These are phyloP conservation scores for Talaromyces amestolkiae DNA, from an alignment of 2,329 filamentous ascomycete species.

Conservation along the genomic window DNA sequence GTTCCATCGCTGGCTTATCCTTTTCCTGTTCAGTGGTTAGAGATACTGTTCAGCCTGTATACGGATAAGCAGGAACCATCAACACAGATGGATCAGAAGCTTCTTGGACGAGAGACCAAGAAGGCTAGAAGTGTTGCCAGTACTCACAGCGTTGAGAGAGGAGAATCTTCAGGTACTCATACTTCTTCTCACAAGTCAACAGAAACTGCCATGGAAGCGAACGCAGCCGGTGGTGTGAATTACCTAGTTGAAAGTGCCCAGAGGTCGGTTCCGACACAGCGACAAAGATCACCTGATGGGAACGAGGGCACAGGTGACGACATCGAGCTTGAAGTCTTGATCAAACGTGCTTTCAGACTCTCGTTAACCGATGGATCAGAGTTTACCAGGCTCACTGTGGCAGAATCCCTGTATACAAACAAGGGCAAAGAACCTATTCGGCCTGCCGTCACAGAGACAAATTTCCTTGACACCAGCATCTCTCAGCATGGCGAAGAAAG, in stretches of 20 bases:
- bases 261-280: neutral
- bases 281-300: neutral
- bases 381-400: neutral
- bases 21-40: neutral
- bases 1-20: neutral
- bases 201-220: neutral
- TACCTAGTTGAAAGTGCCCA: neutral
- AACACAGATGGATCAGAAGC: neutral
- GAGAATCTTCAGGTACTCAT: neutral
- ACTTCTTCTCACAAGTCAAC: neutral
- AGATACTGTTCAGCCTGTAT: neutral
- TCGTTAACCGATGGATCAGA: conserved; percentile 1
- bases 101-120: neutral
- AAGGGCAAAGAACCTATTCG: conserved; percentile 10
- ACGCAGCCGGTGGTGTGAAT: neutral
- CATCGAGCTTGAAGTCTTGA: conserved; percentile 5
- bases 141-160: neutral
- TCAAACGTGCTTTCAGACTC: neutral
- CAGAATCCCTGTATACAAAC: neutral
- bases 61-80: neutral
- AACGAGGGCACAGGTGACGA: neutral
- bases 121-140: neutral
- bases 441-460: neutral
- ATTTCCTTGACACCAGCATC: neutral
- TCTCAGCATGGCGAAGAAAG: neutral